Evolutionary conservation across 2,329 filamentous ascomycete genomes (phyloP), one percentile per base, ranked within the genome.

Genomic region (Apiospora sp.): DNA sequence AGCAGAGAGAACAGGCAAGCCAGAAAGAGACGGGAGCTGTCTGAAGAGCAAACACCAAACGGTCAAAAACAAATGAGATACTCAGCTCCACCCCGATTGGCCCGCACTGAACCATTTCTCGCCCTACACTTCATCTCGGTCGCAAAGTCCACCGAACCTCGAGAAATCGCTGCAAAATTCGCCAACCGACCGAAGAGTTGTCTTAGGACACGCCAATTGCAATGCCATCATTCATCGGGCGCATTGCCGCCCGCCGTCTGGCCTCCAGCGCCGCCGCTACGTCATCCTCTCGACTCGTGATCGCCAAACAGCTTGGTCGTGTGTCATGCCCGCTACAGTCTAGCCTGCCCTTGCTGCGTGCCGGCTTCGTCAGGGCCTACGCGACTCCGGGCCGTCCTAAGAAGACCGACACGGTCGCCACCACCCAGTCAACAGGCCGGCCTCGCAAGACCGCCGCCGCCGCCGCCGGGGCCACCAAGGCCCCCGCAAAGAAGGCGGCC

Each of bases 141-240:
- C 58, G 58, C 58, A 64, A 41, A 64, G 58, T n/a, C 34, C 34
- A 64, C 34, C 34, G 34, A 41, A 12, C 34, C 34, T 41, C 58
- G 34, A 41, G 3, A 64, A 41, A 41, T 24, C 41, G 58, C 14
- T 22, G 19, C 30, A 64, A n/a, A 64, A 41, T 14, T 24, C 58
- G 4, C 58, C 58, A 41, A 64, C 41, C 58, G 19, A 41, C n/a
- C 58, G 16, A 41, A 22, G 34, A 64, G 12, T 41, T 41, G 34
- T n/a, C 58, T 19, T 3, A 41, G 34, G 22, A 22, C 22, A 41
- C 58, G 8, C 34, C 34, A 41, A 64, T 41, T 30, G 19, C 34
- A 64, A 87, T 87, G 86, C 78, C 87, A 74, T 83, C 82, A 70
- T 80, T 82, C 43, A 78, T 86, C 74, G 81, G 82, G 74, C 82